These are phyloP conservation scores for Niveomyces coronatus DNA, from an alignment of 2,329 filamentous ascomycete genomes.

Conservation along the genomic window DNA sequence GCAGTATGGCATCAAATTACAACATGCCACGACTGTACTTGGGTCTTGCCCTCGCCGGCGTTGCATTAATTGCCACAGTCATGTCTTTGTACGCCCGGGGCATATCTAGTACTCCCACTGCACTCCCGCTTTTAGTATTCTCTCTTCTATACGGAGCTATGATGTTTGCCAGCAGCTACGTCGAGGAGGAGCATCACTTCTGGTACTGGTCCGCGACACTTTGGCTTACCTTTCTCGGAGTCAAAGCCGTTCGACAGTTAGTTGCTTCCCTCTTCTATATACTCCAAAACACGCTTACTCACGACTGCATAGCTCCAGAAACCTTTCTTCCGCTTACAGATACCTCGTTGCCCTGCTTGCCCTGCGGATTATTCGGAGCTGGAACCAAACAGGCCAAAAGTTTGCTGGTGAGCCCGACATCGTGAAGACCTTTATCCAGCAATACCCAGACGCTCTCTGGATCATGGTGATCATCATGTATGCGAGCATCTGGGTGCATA, in stretches of 20 bases:
- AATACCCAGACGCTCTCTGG: slow-evolving; percentile 64
- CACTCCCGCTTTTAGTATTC: slow-evolving; percentile 35
- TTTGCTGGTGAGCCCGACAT: slow-evolving; percentile 86
- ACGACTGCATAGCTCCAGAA: slow-evolving; percentile 17
- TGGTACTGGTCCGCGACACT: slow-evolving; percentile 85
- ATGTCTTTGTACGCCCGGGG: background rate
- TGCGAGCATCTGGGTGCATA: slow-evolving; percentile 40
- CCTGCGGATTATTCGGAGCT: slow-evolving; percentile 61
- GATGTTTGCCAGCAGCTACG: slow-evolving; percentile 98
- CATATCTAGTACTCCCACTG: background rate
- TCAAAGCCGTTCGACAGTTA: slow-evolving; percentile 35
- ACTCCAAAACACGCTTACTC: slow-evolving; percentile 1
- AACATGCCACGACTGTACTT: slow-evolving; percentile 52
- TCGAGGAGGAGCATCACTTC: slow-evolving; percentile 97
- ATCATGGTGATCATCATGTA: slow-evolving; percentile 60
- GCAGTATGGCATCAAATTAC: slow-evolving; percentile 87
- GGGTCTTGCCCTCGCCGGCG: slow-evolving; percentile 30
- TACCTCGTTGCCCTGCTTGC: slow-evolving; percentile 41
- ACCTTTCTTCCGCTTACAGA: slow-evolving; percentile 21
- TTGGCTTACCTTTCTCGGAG: slow-evolving; percentile 50
- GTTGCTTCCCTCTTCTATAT: background rate
- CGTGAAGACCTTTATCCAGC: slow-evolving; percentile 57
- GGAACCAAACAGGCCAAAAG: slow-evolving; percentile 98
- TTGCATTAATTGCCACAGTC: slow-evolving; percentile 27
- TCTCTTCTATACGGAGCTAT: slow-evolving; percentile 62